phyloP scores from a whole-genome alignment of 768 basidiomycete genomes.

The Cyclocybe aegerita region DNA sequence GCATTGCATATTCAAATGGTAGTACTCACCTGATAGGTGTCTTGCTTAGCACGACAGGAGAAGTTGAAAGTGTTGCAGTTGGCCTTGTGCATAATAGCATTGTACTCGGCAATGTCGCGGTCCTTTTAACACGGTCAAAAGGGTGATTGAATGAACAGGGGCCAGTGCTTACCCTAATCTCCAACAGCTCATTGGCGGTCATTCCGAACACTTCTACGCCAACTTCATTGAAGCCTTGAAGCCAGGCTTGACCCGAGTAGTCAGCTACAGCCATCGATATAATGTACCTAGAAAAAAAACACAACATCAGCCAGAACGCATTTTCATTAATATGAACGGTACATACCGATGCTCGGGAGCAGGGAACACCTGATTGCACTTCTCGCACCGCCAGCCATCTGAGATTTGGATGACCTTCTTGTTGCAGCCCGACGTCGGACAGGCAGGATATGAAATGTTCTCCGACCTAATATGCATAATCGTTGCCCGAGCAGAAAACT shows the following conservation, averaged over 20 bases:
- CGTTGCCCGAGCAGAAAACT: slow-evolving; percentile 79
- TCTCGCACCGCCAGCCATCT: slow-evolving; percentile 90
- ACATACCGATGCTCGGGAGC: slow-evolving; percentile 81
- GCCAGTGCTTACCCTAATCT: slow-evolving; percentile 58
- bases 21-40: slow-evolving; percentile 75
- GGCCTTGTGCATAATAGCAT: slow-evolving; percentile 58
- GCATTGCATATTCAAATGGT: not conserved
- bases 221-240: slow-evolving; percentile 94
- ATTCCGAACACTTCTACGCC: slow-evolving; percentile 76
- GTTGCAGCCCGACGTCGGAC: slow-evolving; percentile 74
- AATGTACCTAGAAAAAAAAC: slow-evolving; percentile 55
- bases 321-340: not conserved
- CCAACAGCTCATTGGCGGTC: slow-evolving; percentile 74
- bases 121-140: slow-evolving; percentile 6
- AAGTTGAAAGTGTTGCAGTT: slow-evolving; percentile 78
- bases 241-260: slow-evolving; percentile 85
- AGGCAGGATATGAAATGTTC: slow-evolving; percentile 86
- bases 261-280: slow-evolving; percentile 89
- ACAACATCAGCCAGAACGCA: not conserved
- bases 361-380: slow-evolving; percentile 73
- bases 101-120: slow-evolving; percentile 39
- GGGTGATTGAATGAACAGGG: not conserved
- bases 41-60: slow-evolving; percentile 82
- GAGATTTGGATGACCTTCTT: slow-evolving; percentile 82
- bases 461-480: slow-evolving; percentile 86